Conservation (phyloP, 805 yeast genomes). For the Saturnispora bothae region DNA sequence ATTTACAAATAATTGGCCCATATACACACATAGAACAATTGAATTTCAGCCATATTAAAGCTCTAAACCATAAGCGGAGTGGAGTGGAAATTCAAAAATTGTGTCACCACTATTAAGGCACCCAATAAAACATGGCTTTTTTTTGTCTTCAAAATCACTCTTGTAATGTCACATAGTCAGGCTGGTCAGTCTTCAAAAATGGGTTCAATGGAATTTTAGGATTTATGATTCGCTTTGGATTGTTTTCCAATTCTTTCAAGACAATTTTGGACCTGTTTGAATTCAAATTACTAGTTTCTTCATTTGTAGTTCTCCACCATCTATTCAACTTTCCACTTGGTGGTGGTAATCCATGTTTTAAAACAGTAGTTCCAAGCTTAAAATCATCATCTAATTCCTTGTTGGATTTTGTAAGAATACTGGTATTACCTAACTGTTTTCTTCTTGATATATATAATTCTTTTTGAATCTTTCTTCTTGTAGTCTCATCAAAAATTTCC, state of each 20-base stretch:
- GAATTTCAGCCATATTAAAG: too few species aligned
- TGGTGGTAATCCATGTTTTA: slow-evolving; percentile 54
- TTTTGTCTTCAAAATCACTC: too few species aligned
- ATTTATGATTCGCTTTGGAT: slow-evolving; percentile 43
- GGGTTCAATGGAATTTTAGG: slow-evolving; percentile 69
- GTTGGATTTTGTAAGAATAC: slow-evolving; percentile 5
- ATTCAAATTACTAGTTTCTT: slow-evolving; percentile 14
- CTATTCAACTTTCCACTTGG: slow-evolving; percentile 55
- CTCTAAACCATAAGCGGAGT: too few species aligned
- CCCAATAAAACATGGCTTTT: too few species aligned
- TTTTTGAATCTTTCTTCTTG: slow-evolving; percentile 39
- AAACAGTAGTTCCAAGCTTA: slow-evolving; percentile 14
- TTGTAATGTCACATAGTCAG: too few species aligned
- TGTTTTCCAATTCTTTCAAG: slow-evolving; percentile 34
- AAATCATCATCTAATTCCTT: slow-evolving; percentile 10
- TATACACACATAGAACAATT: too few species aligned
- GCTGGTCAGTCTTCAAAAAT: slow-evolving; percentile 41
- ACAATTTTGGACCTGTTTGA: slow-evolving; percentile 49
- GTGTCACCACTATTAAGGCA: too few species aligned
- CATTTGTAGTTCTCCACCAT: slow-evolving; percentile 90
- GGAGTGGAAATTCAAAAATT: too few species aligned
- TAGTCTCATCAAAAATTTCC: slow-evolving; percentile 50
- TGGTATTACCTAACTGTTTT: slow-evolving; percentile 26
- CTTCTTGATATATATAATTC: slow-evolving; percentile 45
- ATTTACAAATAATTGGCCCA: too few species aligned